Conservation (phyloP, 2,329 filamentous ascomycete genomes). For the Neopestalotiopsis sp. region DNA sequence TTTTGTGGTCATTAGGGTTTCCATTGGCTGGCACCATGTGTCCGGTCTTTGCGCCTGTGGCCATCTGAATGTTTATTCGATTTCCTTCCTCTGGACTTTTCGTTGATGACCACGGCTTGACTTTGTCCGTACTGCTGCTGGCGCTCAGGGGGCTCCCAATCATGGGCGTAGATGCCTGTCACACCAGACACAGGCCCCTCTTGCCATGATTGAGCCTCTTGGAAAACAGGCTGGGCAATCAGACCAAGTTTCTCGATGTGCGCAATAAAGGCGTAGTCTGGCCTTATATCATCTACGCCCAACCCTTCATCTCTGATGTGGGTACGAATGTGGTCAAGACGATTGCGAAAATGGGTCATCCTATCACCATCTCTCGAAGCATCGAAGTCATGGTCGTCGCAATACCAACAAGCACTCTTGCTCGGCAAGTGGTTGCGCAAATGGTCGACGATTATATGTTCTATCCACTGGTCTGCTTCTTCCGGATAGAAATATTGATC, state of each 20-base stretch:
- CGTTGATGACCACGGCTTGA: background rate
- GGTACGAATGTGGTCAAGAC: slow-evolving; percentile 56
- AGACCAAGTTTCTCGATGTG: slow-evolving; percentile 49
- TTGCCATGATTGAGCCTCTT: background rate
- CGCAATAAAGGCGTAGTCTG: slow-evolving; percentile 88
- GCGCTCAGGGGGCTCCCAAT: background rate
- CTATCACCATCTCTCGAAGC: slow-evolving; percentile 22
- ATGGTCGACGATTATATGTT: slow-evolving; percentile 49
- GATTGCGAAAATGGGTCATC: slow-evolving; percentile 38
- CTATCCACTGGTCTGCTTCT: slow-evolving; percentile 49
- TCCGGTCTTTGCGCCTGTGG: too few relatives aligned
- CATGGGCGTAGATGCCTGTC: background rate
- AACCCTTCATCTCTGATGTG: slow-evolving; percentile 45
- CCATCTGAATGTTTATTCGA: too few relatives aligned
- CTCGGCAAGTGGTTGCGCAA: slow-evolving; percentile 40
- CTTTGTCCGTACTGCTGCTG: background rate
- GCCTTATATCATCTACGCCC: slow-evolving; percentile 64
- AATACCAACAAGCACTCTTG: slow-evolving; percentile 56
- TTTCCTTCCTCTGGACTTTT: too few relatives aligned
- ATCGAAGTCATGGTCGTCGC: slow-evolving; percentile 42
- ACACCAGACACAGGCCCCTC: background rate
- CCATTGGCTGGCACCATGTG: too few relatives aligned
- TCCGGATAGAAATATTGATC: slow-evolving; percentile 41
- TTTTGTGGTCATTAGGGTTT: too few relatives aligned
- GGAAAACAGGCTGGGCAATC: slow-evolving; percentile 22